A percentile compares a stretch with the other conserved stretches of the same genome.
phyloP scores from a whole-genome alignment of 139 green algal species.

The Volvox africanus region DNA sequence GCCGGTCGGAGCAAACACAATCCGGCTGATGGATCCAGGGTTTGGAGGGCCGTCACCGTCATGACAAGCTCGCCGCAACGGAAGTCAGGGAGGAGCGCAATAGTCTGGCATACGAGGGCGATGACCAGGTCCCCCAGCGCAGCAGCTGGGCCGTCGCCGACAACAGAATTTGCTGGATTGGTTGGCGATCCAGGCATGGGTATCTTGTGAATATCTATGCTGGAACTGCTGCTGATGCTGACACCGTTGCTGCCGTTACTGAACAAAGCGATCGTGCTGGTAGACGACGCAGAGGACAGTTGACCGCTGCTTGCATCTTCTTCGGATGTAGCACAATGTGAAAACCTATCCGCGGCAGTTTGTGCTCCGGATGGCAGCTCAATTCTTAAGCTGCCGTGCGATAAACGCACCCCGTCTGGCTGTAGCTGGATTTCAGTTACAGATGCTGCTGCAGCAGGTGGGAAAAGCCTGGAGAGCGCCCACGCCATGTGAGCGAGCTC shows the following conservation, averaged over 20 bases:
- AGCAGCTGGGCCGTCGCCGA: not conserved
- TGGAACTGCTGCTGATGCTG: not conserved
- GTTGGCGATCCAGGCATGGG: too few relatives aligned
- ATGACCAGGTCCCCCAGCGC: slow-evolving; percentile 8
- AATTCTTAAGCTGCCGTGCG: too few relatives aligned
- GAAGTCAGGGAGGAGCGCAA: not conserved
- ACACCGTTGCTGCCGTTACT: too few relatives aligned
- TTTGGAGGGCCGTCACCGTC: slow-evolving; percentile 10
- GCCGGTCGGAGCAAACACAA: not conserved
- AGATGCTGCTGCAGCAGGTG: not conserved
- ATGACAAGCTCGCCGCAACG: slow-evolving; percentile 27
- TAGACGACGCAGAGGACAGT: too few relatives aligned
- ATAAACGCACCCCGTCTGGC: too few relatives aligned
- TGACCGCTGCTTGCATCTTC: too few relatives aligned
- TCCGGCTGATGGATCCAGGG: not conserved
- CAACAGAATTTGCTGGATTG: too few relatives aligned
- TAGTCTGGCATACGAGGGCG: not conserved
- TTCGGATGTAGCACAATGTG: too few relatives aligned
- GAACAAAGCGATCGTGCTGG: too few relatives aligned
- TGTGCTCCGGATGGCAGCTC: too few relatives aligned
- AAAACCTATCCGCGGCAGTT: too few relatives aligned
- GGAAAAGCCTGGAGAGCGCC: slow-evolving; percentile 41
- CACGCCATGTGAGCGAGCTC: slow-evolving; percentile 47
- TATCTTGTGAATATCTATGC: not conserved
- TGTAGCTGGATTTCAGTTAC: not conserved